phyloP scores from a whole-genome alignment of 2,329 filamentous ascomycete genomes.

The Arachnomyces sp. region DNA sequence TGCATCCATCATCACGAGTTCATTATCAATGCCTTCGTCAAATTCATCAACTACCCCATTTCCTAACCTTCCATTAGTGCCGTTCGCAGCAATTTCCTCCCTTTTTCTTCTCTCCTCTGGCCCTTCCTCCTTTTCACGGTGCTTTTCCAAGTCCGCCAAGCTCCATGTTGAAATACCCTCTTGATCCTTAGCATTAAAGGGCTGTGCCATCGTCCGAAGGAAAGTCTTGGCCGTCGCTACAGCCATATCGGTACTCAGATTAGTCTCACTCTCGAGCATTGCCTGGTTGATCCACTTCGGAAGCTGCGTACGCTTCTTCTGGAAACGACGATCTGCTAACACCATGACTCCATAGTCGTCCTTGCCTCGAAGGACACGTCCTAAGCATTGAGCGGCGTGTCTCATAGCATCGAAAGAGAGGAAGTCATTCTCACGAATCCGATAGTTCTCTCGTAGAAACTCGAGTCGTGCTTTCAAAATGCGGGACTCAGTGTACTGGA shows the following conservation, averaged over 20 bases:
- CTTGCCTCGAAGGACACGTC: constrained; percentile 88
- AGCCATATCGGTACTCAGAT: constrained; percentile 92
- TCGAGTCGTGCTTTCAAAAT: constrained; percentile 93
- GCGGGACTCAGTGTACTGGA: constrained; percentile 96
- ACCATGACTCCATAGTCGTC: constrained; percentile 99
- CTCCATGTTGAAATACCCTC: constrained; percentile 94
- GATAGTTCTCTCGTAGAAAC: constrained; percentile 93
- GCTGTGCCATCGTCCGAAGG: constrained; percentile 82
- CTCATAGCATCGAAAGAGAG: constrained; percentile 98
- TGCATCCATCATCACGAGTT: constrained; percentile 35
- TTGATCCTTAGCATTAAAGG: constrained; percentile 73
- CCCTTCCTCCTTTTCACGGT: constrained; percentile 61
- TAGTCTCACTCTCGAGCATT: constrained; percentile 74
- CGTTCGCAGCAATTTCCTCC: constrained; percentile 43
- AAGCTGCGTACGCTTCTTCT: constrained; percentile 81
- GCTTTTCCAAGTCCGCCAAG: constrained; percentile 64
- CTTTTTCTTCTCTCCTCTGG: constrained; percentile 61
- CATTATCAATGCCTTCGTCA: constrained; percentile 33
- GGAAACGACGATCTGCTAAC: constrained; percentile 84
- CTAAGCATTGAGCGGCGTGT: constrained; percentile 94
- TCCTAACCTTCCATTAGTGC: constrained; percentile 13
- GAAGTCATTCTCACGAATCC: constrained; percentile 95
- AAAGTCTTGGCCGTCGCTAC: constrained; percentile 85
- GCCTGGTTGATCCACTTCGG: constrained; percentile 96
- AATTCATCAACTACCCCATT: constrained; percentile 28